These are phyloP conservation scores for Phoma sp. DNA, from an alignment of 2,329 filamentous ascomycete species.

Conservation along the genomic window DNA sequence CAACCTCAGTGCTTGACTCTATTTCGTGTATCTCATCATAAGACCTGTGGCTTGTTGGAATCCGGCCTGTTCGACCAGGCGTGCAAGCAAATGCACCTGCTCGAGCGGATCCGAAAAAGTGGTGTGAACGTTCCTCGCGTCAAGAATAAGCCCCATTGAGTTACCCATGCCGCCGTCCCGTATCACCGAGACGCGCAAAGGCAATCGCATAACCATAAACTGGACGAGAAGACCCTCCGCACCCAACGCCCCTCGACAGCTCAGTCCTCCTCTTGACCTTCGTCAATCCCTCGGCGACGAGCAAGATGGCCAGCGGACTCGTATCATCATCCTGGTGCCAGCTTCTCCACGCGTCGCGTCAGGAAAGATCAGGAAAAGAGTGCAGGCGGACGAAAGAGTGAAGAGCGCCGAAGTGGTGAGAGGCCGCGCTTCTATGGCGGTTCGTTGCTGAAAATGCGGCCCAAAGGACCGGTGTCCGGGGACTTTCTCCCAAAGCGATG, in stretches of 20 bases:
- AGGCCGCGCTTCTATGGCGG: conserved; percentile 99
- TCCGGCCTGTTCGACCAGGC: conserved; percentile 74
- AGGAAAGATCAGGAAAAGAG: conserved; percentile 49
- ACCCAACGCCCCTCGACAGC: conserved; percentile 39
- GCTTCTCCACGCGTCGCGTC: conserved; percentile 51
- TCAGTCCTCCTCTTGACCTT: conserved; percentile 42
- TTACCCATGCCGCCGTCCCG: conserved; percentile 66
- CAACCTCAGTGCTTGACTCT: conserved; percentile 98
- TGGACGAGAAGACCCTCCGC: conserved; percentile 78
- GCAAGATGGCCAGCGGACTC: conserved; percentile 70
- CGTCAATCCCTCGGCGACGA: conserved; percentile 25
- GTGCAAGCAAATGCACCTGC: conserved; percentile 46
- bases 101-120: conserved; percentile 53
- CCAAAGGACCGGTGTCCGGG: conserved; percentile 78
- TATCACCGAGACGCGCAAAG: conserved; percentile 44
- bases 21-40: conserved; percentile 89
- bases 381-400: conserved; percentile 60
- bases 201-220: conserved; percentile 99
- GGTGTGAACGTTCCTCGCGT: conserved; percentile 79
- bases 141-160: conserved; percentile 99
- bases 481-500: conserved; percentile 99
- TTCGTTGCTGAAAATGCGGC: conserved; percentile 86
- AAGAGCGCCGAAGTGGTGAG: conserved; percentile 54
- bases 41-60: conserved; percentile 60
- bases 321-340: conserved; percentile 78